These are phyloP conservation scores for Psophocarpus tetragonolobus DNA, from an alignment of 306 rosid genomes.

Conservation along the genomic window DNA sequence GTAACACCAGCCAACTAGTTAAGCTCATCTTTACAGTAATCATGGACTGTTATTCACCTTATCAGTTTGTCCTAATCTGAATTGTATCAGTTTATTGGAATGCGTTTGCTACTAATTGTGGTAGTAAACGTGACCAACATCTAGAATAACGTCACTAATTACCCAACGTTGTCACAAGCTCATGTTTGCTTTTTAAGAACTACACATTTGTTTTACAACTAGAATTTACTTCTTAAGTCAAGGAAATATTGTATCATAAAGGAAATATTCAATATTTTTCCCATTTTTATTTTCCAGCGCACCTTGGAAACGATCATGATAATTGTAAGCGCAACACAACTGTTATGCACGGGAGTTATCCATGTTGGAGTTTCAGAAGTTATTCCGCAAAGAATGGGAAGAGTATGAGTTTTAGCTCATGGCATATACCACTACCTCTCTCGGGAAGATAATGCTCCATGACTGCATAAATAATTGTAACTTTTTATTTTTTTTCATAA, in stretches of 20 bases:
- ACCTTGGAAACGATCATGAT: constrained; percentile 68
- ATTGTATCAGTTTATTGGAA: too few species aligned
- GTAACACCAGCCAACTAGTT: too few species aligned
- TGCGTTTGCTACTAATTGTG: too few species aligned
- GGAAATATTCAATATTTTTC: not conserved
- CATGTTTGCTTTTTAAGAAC: not conserved
- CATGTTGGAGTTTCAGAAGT: constrained; percentile 56
- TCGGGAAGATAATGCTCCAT: not conserved
- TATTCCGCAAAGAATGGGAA: constrained; percentile 6
- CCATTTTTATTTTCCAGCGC: constrained; percentile 74
- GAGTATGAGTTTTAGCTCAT: constrained; percentile 31
- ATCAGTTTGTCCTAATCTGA: too few species aligned
- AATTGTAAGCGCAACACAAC: constrained; percentile 75
- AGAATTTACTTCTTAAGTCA: not conserved
- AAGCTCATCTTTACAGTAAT: too few species aligned
- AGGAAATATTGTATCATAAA: not conserved
- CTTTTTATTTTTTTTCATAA: not conserved
- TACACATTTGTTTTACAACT: not conserved
- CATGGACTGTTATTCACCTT: too few species aligned
- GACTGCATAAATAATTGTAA: not conserved
- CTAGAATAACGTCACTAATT: not conserved
- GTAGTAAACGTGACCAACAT: not conserved
- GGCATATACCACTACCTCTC: not conserved
- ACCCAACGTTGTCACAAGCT: not conserved
- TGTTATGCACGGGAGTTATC: constrained; percentile 59